phyloP scores from a whole-genome alignment of 495 filamentous ascomycete species.

The Tuber aestivum region DNA sequence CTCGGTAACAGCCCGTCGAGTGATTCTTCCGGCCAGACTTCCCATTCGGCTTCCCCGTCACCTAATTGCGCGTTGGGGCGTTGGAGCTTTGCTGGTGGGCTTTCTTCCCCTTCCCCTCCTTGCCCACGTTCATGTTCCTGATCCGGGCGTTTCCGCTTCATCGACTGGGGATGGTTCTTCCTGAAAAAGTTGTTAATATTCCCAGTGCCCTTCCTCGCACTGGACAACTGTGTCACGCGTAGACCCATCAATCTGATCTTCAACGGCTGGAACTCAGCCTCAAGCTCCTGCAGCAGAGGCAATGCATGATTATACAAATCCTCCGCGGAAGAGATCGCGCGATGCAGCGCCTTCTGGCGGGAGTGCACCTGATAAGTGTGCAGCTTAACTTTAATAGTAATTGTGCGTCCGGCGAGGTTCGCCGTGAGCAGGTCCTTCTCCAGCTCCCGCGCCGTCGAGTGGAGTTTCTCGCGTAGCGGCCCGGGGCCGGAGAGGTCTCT shows the following conservation, averaged over 20 bases:
- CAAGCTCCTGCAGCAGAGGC: constrained; percentile 78
- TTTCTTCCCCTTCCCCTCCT: not conserved
- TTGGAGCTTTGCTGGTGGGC: not conserved
- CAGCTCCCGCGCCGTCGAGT: constrained; percentile 73
- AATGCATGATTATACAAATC: constrained; percentile 76
- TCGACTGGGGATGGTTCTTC: constrained; percentile 17
- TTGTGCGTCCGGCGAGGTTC: constrained; percentile 82
- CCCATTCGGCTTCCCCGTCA: constrained; percentile 51
- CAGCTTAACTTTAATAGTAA: constrained; percentile 88
- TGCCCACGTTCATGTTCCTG: constrained; percentile 5
- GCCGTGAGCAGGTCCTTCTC: constrained; percentile 73
- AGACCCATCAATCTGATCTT: constrained; percentile 84
- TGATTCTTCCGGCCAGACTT: constrained; percentile 62
- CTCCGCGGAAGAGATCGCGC: constrained; percentile 63
- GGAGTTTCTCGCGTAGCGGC: constrained; percentile 70
- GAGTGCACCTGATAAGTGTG: constrained; percentile 90
- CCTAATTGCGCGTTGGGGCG: constrained; percentile 6
- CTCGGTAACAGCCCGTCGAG: constrained; percentile 50
- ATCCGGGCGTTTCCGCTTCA: constrained; percentile 9
- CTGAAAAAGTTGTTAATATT: constrained; percentile 61
- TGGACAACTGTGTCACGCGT: constrained; percentile 77
- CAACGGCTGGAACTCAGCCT: constrained; percentile 73
- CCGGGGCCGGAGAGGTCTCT: constrained; percentile 64
- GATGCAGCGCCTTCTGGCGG: constrained; percentile 67
- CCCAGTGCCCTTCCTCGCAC: constrained; percentile 65